Base-by-base conservation (phyloP, 805 yeast genomes). In the Ogataea ramenticola region DNA sequence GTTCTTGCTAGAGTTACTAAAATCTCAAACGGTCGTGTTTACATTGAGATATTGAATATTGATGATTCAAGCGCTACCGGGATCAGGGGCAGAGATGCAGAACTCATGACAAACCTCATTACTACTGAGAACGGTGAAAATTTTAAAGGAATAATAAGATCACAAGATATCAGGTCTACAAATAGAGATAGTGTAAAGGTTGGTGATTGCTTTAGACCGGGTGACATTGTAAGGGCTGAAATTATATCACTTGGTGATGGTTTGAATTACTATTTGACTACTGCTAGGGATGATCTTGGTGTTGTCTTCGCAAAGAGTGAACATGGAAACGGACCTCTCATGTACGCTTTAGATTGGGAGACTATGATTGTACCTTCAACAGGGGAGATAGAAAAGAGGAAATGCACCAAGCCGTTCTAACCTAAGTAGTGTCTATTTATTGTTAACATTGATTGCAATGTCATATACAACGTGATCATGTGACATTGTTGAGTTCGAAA, bases 291-390 rank as follows among this genome's bases (percentile, higher is more conserved):
- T 61, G 96, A 91, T 56, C 67, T 91, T 34, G 99, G 99, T 3
- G 99, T 93, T 4, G 82, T 93, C 1, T 86, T 90, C 61, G 97
- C 98, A 5, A 79, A 74, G 48, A 75, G 82, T 36, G 77, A 74
- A 49, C 82, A 81, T 16, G 79, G 80, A 3, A 68, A 74, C 11
- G 96, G 96, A 2, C 80, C 77, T 32, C 64, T 80, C 44, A 79
- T 93, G 87, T 83, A 81, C 53, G 95, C 99, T 2, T 65, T 88
- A 36, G 98, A 93, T 64, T 93, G 98, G 97, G 90, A 88, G 64
- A 85, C 88, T 12, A 93, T 95, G 98, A 73, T 83, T 29, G 79
- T 86, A 49, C 81, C 88, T 2, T 67, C 64, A 22, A 79, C 90
- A 2, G 96, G 96, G 1, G 75, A 72, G 10, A 63, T 78, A 12